phyloP scores from a whole-genome alignment of 192 early-diverging fungal genomes.

The Entrophospora sp. region DNA sequence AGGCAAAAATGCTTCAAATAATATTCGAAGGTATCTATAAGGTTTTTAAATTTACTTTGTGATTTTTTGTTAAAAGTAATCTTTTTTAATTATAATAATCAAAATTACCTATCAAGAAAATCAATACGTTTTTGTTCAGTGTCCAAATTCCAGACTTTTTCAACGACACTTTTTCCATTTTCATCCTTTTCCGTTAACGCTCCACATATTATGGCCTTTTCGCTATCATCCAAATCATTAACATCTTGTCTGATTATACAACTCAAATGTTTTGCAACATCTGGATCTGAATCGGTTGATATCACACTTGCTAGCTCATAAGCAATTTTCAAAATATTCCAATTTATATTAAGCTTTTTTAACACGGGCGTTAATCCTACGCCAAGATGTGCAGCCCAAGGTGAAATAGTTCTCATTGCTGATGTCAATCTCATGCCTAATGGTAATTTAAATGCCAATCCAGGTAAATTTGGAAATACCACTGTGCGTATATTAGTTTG shows the following conservation, averaged over 20 bases:
- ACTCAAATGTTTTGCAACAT: constrained; percentile 55
- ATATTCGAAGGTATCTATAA: constrained; percentile 31
- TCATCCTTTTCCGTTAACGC: constrained; percentile 42
- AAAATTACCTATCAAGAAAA: constrained; percentile 35
- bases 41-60: background rate
- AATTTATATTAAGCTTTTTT: constrained; percentile 29
- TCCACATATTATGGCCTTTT: constrained; percentile 48
- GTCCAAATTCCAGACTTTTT: constrained; percentile 40
- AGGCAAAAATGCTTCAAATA: constrained; percentile 51
- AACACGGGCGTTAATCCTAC: constrained; percentile 44
- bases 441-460: constrained; percentile 44
- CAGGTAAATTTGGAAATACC: constrained; percentile 28
- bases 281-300: constrained; percentile 39
- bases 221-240: no score
- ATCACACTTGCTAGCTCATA: constrained; percentile 46
- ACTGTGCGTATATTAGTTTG: constrained; percentile 55
- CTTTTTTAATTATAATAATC: background rate
- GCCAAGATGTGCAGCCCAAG: constrained; percentile 50
- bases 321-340: constrained; percentile 35
- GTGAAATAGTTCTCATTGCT: constrained; percentile 57
- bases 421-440: constrained; percentile 57
- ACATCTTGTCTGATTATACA: constrained; percentile 47
- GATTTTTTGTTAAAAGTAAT: background rate
- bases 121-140: constrained; percentile 29
- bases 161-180: constrained; percentile 30